These are phyloP conservation scores for Primulina huaijiensis DNA, from an alignment of 257 asterid species.

Conservation along the genomic window DNA sequence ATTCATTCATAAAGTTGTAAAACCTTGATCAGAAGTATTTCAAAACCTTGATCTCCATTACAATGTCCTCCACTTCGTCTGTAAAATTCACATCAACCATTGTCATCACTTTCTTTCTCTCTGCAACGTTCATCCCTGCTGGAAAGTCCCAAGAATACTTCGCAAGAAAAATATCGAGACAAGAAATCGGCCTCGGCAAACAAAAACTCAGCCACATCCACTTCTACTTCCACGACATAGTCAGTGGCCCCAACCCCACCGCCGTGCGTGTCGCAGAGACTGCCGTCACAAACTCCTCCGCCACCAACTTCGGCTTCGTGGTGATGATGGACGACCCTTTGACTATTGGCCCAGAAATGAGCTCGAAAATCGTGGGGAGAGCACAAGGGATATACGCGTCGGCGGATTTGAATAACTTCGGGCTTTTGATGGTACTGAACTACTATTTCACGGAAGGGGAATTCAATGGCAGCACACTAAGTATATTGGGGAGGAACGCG, in stretches of 20 bases:
- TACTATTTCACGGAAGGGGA: slow-evolving; percentile 37
- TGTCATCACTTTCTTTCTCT: slow-evolving; percentile 15
- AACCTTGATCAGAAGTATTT: no score
- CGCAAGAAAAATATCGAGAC: slow-evolving; percentile 13
- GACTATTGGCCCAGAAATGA: slow-evolving; percentile 30
- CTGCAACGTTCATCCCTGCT: neutral
- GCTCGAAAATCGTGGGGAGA: slow-evolving; percentile 37
- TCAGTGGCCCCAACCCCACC: slow-evolving; percentile 38
- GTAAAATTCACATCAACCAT: slow-evolving; percentile 19
- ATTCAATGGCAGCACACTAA: slow-evolving; percentile 44
- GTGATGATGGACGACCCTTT: slow-evolving; percentile 43
- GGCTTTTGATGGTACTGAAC: slow-evolving; percentile 39
- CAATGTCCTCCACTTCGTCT: slow-evolving; percentile 14
- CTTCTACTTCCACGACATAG: slow-evolving; percentile 52
- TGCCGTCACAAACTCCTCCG: slow-evolving; percentile 35
- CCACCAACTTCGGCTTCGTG: slow-evolving; percentile 37
- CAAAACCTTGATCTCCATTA: neutral
- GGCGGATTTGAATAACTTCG: slow-evolving; percentile 31
- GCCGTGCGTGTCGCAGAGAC: slow-evolving; percentile 32
- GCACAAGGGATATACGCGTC: slow-evolving; percentile 44
- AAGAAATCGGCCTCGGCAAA: slow-evolving; percentile 27
- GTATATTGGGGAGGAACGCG: slow-evolving; percentile 42
- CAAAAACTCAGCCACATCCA: slow-evolving; percentile 43
- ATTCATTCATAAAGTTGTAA: no score
- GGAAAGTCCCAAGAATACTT: slow-evolving; percentile 20